Conservation (phyloP, 805 yeast genomes). For the Candida quercuum region DNA sequence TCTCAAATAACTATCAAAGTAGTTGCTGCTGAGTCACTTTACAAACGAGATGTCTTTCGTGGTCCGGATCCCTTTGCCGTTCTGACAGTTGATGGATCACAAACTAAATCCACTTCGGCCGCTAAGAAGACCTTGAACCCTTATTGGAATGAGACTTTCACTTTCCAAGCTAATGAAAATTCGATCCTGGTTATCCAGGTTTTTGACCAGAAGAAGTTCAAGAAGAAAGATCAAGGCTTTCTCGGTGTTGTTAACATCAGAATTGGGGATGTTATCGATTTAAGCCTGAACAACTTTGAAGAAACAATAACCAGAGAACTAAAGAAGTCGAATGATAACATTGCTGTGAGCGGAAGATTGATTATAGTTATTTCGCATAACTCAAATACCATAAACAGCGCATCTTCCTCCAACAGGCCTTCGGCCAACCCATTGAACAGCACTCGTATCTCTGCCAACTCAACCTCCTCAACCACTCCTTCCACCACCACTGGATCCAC, state of each 20-base stretch:
- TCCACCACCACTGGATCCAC: conserved; percentile 8
- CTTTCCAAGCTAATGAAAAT: conserved; percentile 70
- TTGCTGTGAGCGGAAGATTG: conserved; percentile 90
- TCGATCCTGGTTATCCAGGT: conserved; percentile 89
- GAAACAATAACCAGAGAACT: conserved; percentile 92
- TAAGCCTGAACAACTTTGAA: conserved; percentile 41
- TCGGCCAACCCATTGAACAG: conserved; percentile 7
- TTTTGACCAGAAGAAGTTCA: conserved; percentile 95
- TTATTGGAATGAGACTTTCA: conserved; percentile 93
- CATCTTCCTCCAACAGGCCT: conserved; percentile 3
- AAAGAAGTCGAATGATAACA: conserved; percentile 84
- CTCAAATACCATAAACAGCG: conserved; percentile 8
- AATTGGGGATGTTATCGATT: conserved; percentile 82
- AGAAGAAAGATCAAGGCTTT: conserved; percentile 97
- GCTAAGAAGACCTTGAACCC: conserved; percentile 94
- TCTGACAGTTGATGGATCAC: conserved; percentile 94
- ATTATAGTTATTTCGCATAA: conserved; percentile 66
- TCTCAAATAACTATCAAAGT: conserved; percentile 47
- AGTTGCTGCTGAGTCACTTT: conserved; percentile 93
- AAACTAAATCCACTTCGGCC: conserved; percentile 90
- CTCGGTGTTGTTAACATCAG: conserved; percentile 92
- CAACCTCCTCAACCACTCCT: conserved; percentile 19
- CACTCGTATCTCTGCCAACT: conserved; percentile 4
- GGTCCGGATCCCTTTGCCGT: conserved; percentile 99
- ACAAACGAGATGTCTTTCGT: conserved; percentile 90